These are phyloP conservation scores for Blechomonas ayalai DNA, from an alignment of 208 protist species.

Conservation along the genomic window DNA sequence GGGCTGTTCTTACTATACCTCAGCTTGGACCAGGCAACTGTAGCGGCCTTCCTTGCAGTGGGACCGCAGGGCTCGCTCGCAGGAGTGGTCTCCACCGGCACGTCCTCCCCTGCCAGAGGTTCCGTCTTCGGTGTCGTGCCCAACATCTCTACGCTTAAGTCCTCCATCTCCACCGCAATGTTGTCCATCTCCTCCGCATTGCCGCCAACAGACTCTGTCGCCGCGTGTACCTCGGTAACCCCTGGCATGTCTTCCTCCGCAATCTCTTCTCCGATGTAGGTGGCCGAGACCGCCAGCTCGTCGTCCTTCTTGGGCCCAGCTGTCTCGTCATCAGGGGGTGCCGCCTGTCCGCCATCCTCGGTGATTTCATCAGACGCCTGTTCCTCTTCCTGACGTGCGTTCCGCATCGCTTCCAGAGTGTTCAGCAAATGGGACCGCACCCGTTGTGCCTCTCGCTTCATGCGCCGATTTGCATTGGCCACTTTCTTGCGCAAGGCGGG, in stretches of 20 bases:
- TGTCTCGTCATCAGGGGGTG: not conserved
- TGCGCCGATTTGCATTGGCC: slow-evolving; percentile 3
- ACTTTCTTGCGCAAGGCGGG: slow-evolving; percentile 16
- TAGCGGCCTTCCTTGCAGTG: not conserved
- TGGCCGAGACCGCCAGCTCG: not conserved
- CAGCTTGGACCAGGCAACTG: slow-evolving; percentile 8
- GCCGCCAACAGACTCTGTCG: too few relatives aligned
- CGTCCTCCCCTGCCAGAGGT: too few relatives aligned
- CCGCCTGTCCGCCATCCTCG: slow-evolving; percentile 6
- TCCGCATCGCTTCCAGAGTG: not conserved
- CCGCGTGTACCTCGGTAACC: too few relatives aligned
- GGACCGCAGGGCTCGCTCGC: too few relatives aligned
- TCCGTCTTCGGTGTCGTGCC: not conserved
- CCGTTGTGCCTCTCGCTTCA: slow-evolving; percentile 12
- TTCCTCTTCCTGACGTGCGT: slow-evolving; percentile 2
- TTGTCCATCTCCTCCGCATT: too few relatives aligned
- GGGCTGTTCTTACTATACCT: slow-evolving; percentile 6
- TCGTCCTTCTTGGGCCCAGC: slow-evolving; percentile 1
- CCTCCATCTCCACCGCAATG: not conserved
- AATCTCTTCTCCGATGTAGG: not conserved
- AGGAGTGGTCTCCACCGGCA: too few relatives aligned
- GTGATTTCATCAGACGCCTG: slow-evolving; percentile 3
- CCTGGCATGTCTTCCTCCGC: too few relatives aligned
- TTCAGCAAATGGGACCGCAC: slow-evolving; percentile 5
- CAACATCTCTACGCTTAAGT: not conserved